Percentiles rank a stretch among this genome's conserved stretches.
phyloP scores from a whole-genome alignment of 768 basidiomycete species.

The Mycena floridula region DNA sequence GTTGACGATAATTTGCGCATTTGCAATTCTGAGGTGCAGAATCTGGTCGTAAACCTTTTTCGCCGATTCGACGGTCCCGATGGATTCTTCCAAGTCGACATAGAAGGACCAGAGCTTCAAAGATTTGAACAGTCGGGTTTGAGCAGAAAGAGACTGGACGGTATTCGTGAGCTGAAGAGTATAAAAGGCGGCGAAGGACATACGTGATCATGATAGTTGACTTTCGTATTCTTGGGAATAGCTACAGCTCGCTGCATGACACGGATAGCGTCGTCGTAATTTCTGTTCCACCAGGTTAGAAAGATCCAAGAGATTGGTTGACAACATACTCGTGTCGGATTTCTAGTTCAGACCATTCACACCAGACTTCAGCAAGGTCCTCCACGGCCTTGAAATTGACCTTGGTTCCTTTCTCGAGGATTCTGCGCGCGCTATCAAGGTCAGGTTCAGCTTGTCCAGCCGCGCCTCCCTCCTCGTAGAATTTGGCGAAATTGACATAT shows the following conservation, averaged over 20 bases:
- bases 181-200: slow-evolving; percentile 9
- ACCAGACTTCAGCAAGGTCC: slow-evolving; percentile 97
- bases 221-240: slow-evolving; percentile 81
- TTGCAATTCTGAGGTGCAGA: slow-evolving; percentile 92
- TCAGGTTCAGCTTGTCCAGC: slow-evolving; percentile 76
- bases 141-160: slow-evolving; percentile 70
- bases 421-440: slow-evolving; percentile 81
- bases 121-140: slow-evolving; percentile 92
- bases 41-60: slow-evolving; percentile 96
- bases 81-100: slow-evolving; percentile 94
- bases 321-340: slow-evolving; percentile 82
- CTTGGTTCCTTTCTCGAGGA: slow-evolving; percentile 88
- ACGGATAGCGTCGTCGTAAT: slow-evolving; percentile 91
- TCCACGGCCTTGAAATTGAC: slow-evolving; percentile 94
- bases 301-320: not conserved
- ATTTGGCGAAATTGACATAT: slow-evolving; percentile 94
- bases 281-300: slow-evolving; percentile 42
- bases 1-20: slow-evolving; percentile 96
- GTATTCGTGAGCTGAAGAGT: not conserved
- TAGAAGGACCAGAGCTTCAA: slow-evolving; percentile 99
- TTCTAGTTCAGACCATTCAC: slow-evolving; percentile 99
- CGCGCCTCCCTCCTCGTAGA: slow-evolving; percentile 93
- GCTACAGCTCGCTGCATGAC: slow-evolving; percentile 97
- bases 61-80: slow-evolving; percentile 87
- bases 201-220: slow-evolving; percentile 96